Conservation (phyloP, 768 basidiomycete species). For the Dentipellis fragilis region DNA sequence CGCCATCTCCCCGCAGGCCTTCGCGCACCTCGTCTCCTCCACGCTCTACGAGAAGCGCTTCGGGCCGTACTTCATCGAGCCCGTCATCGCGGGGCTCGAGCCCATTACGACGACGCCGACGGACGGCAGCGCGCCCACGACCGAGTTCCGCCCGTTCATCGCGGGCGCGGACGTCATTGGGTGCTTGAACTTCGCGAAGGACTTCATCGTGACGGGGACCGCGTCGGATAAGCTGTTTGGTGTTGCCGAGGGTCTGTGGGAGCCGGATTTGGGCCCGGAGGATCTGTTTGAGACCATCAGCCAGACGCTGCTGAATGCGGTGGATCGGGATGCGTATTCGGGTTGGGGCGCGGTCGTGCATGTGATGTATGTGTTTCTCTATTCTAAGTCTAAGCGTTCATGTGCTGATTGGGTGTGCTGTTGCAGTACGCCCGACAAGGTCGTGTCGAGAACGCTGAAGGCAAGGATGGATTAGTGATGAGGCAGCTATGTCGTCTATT, state of each 20-base stretch:
- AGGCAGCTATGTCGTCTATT: not conserved
- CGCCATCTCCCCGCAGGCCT: conserved; percentile 92
- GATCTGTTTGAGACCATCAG: conserved; percentile 98
- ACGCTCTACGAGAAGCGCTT: conserved; percentile 95
- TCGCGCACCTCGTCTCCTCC: conserved; percentile 90
- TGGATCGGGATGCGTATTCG: conserved; percentile 93
- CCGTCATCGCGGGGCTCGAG: conserved; percentile 87
- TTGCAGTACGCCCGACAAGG: conserved; percentile 57
- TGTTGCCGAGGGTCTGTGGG: conserved; percentile 98
- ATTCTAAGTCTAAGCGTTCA: not conserved
- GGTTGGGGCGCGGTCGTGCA: conserved; percentile 97
- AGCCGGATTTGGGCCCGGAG: conserved; percentile 91
- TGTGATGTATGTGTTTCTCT: conserved; percentile 68
- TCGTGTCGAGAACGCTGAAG: conserved; percentile 80
- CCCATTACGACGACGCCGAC: conserved; percentile 53
- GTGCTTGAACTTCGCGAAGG: conserved; percentile 88
- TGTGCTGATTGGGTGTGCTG: conserved; percentile 6
- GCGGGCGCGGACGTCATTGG: conserved; percentile 92
- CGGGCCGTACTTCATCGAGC: conserved; percentile 93
- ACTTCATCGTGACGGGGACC: conserved; percentile 94
- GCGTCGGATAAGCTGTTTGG: conserved; percentile 89
- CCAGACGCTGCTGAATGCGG: conserved; percentile 88
- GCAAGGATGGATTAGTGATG: conserved; percentile 76
- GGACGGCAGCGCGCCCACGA: not conserved
- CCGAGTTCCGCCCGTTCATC: conserved; percentile 74